Percentiles rank a stretch among this genome's conserved stretches.
Evolutionary conservation across 495 filamentous ascomycete species (phyloP).

Genomic region (Xanthoparmelia taractica): DNA sequence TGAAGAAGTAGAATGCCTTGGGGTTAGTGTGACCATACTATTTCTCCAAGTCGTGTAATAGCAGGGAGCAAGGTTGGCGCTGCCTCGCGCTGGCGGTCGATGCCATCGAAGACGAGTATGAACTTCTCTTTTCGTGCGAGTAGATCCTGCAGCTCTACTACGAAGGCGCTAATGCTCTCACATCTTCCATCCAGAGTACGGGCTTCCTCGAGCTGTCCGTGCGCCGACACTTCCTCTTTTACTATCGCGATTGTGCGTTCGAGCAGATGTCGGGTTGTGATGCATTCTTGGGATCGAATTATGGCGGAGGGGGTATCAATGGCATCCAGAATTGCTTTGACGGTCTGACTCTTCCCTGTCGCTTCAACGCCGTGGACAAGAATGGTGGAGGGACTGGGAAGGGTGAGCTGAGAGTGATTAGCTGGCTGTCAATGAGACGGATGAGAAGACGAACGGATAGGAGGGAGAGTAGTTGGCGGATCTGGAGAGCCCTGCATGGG

Average conservation of each 20-base stretch:
- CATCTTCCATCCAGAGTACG: conserved; percentile 51
- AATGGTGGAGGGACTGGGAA: conserved; percentile 38
- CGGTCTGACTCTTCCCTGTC: conserved; percentile 79
- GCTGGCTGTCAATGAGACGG: background rate
- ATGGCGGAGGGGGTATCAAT: conserved; percentile 57
- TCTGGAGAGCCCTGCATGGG: conserved; percentile 59
- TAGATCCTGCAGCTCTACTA: conserved; percentile 56
- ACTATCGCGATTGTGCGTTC: conserved; percentile 54
- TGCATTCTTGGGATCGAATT: conserved; percentile 74
- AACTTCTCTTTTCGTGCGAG: conserved; percentile 44
- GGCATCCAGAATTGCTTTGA: conserved; percentile 51
- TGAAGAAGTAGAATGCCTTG: background rate
- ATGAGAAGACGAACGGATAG: conserved; percentile 43
- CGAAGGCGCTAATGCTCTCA: conserved; percentile 68
- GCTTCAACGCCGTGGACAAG: conserved; percentile 80
- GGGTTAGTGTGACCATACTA: conserved; percentile 42
- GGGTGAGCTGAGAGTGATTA: background rate
- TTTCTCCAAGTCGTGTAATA: conserved; percentile 67
- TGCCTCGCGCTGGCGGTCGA: conserved; percentile 78
- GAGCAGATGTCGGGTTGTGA: conserved; percentile 81
- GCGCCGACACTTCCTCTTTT: conserved; percentile 42
- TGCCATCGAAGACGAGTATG: conserved; percentile 82
- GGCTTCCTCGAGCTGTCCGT: conserved; percentile 37
- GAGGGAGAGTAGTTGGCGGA: conserved; percentile 53
- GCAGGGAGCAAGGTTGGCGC: conserved; percentile 76